Conservation (phyloP, 2,329 filamentous ascomycete genomes). For the Pyrenophora teres region DNA sequence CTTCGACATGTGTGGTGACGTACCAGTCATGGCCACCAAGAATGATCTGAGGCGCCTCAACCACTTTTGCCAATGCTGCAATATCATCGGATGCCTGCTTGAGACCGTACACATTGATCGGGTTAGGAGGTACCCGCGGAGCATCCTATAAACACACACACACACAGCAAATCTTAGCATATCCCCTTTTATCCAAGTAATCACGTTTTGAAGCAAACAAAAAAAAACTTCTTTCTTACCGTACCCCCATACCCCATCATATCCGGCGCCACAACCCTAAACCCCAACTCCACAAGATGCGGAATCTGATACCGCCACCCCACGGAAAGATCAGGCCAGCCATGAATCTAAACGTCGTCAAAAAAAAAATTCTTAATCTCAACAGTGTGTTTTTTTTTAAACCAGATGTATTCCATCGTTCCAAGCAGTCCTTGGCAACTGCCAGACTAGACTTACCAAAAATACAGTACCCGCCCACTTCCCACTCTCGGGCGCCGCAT, state of each 20-base stretch:
- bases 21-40: conserved; percentile 89
- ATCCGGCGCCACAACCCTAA: conserved; percentile 82
- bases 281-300: conserved; percentile 69
- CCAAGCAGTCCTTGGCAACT: too few species aligned
- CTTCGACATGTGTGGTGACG: background rate
- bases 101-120: conserved; percentile 66
- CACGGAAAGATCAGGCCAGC: conserved; percentile 80
- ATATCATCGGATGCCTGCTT: conserved; percentile 76
- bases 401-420: too few species aligned
- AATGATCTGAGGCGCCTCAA: conserved; percentile 66
- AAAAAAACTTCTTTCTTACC: conserved; percentile 42
- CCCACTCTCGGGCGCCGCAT: conserved; percentile 52
- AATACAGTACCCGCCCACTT: conserved; percentile 59
- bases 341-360: conserved; percentile 61
- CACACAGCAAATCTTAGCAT: background rate
- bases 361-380: too few species aligned
- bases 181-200: too few species aligned
- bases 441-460: conserved; percentile 47
- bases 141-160: conserved; percentile 41
- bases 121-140: conserved; percentile 62
- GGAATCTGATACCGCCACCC: conserved; percentile 93
- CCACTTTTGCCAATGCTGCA: conserved; percentile 67
- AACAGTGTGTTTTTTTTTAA: too few species aligned
- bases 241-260: conserved; percentile 86
- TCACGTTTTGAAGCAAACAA: too few species aligned